phyloP scores from a whole-genome alignment of 164 flowering plant genomes.

The Liquidambar formosana region DNA sequence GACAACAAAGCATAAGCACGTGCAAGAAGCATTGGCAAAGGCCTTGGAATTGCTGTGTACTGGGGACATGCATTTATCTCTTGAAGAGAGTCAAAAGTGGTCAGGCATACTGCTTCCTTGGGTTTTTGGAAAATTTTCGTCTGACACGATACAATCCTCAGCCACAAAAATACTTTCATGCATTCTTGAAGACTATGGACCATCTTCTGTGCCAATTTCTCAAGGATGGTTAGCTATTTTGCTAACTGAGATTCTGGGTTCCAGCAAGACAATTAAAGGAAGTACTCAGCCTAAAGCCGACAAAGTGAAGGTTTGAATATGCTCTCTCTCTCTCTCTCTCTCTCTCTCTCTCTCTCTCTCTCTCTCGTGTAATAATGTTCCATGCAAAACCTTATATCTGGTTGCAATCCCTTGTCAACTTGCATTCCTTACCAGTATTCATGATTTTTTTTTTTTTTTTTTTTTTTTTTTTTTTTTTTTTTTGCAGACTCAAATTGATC shows the following conservation, averaged over 20 bases:
- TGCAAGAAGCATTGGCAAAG: slow-evolving; percentile 83
- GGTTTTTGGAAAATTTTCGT: slow-evolving; percentile 65
- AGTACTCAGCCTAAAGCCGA: slow-evolving; percentile 48
- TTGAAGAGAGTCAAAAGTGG: slow-evolving; percentile 92
- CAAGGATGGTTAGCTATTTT: slow-evolving; percentile 89
- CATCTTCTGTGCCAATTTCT: slow-evolving; percentile 78
- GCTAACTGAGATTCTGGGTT: slow-evolving; percentile 56
- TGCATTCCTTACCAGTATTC: neutral
- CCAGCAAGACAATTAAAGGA: slow-evolving; percentile 54
- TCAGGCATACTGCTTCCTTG: slow-evolving; percentile 77
- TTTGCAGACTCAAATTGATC: slow-evolving; percentile 88
- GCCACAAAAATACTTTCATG: slow-evolving; percentile 68
- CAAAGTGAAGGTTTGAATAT: slow-evolving; percentile 66
- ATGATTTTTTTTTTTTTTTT: slow-evolving; percentile 22
- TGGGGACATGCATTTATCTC: slow-evolving; percentile 65
- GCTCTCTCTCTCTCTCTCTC: neutral
- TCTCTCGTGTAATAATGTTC: neutral
- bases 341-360: neutral
- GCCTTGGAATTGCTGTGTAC: slow-evolving; percentile 69
- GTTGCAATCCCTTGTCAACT: neutral
- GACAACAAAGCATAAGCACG: slow-evolving; percentile 50
- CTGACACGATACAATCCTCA: slow-evolving; percentile 59
- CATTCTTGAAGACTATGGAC: slow-evolving; percentile 89
- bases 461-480: slow-evolving; percentile 25
- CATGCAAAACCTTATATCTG: neutral